phyloP scores from a whole-genome alignment of 352 stramenopile species.

The Globisporangium camurandrum region DNA sequence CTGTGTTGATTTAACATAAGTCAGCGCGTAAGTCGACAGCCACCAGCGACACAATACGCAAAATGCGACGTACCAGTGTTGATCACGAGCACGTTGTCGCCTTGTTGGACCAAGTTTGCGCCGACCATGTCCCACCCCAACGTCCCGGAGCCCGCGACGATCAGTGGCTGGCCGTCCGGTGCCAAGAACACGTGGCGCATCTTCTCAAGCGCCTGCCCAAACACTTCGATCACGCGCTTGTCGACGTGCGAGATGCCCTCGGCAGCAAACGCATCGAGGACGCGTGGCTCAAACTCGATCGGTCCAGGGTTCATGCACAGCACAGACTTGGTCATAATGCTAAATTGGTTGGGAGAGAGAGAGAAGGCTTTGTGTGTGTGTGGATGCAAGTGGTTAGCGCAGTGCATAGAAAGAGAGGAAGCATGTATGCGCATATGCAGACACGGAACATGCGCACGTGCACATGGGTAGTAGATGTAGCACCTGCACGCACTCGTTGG shows the following conservation, averaged over 20 bases:
- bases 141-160: constrained; percentile 61
- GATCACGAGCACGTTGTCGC: constrained; percentile 57
- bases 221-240: constrained; percentile 68
- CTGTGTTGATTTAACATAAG: no score
- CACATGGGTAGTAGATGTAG: no score
- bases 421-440: no score
- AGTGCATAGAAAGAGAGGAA: background rate
- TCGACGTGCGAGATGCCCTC: constrained; percentile 78
- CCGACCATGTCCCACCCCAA: constrained; percentile 81
- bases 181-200: constrained; percentile 74
- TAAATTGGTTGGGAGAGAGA: background rate
- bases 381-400: background rate
- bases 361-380: background rate
- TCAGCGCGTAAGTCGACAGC: no score
- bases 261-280: constrained; percentile 61
- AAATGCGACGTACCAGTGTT: constrained; percentile 38
- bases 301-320: constrained; percentile 80
- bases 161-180: constrained; percentile 55
- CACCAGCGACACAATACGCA: no score
- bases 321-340: constrained; percentile 58
- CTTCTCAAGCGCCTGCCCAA: constrained; percentile 72
- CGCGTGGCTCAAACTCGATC: constrained; percentile 72
- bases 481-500: background rate
- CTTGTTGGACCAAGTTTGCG: constrained; percentile 56
- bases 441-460: no score